Evolutionary conservation across 2,329 filamentous ascomycete species (phyloP), one percentile per base, ranked within the genome.

Genomic region (Tolypocladium guangdongense): DNA sequence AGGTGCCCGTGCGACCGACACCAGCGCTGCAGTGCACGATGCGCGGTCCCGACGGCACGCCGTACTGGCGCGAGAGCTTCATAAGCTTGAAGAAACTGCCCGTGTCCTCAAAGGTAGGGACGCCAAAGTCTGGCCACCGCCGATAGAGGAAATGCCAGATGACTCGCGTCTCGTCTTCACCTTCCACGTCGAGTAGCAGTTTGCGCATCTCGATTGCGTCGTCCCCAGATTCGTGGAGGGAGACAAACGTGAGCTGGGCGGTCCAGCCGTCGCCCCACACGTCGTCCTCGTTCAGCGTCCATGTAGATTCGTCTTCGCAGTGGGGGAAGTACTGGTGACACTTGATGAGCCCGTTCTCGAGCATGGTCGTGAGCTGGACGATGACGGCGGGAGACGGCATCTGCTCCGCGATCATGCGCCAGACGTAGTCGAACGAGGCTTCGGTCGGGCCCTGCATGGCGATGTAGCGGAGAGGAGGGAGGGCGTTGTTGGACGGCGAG

Each of bases 391-490:
- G 82, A 47, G 84, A 83, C 30, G 73, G 64, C 51, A 78, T 69
- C 68, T 95, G 89, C 63, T 95, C 85, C 66, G 88, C 88, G 37
- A 96, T 77, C 93, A 99, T 99, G 64, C 93, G 88, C 88, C 92
- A 99, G 59, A 95, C 88, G 64, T 95, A 90, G 59, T 84, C 82
- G 53, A 86, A 78, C 18, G 87, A 88, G 30, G 82, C 80, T 55
- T 77, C 70, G 63, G 91, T 96, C 7, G 93, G 93, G 0, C 93
- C 93, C 71, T 95, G 90, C 68, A 95, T 96, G 51, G 91, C 93
- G 61, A 99, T 96, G 69, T 95, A 97, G 52, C 79, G 72, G 49
- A 78, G 70, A 3, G 74, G 67, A 1, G 73, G 70, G 10, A 66
- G 64, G 3, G 61, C 58, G 0, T 67, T 64, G 52, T 71, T 66